Evolutionary conservation across 2,329 filamentous ascomycete species (phyloP).

Genomic region (Acrocalymma vagum): DNA sequence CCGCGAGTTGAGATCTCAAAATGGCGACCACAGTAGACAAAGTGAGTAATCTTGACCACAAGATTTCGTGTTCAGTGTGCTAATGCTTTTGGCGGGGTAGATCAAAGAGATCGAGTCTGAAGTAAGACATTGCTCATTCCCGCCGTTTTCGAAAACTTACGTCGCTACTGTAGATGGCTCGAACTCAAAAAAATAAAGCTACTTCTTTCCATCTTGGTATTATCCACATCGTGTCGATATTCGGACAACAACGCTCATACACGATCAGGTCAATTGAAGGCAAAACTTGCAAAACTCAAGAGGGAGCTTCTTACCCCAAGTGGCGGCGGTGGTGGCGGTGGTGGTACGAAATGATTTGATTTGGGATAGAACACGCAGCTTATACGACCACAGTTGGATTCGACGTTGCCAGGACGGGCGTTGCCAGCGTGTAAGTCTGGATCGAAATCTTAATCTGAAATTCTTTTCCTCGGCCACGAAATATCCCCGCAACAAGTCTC

Average conservation of each 20-base stretch:
- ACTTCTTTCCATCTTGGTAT: conserved; percentile 88
- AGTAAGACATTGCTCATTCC: conserved; percentile 62
- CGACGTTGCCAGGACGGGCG: conserved; percentile 96
- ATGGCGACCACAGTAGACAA: conserved; percentile 99
- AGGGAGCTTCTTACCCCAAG: conserved; percentile 89
- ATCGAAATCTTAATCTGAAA: too few species aligned
- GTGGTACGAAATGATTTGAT: too few species aligned
- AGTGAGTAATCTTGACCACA: conserved; percentile 60
- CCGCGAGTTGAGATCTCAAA: too few species aligned
- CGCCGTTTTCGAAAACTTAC: conserved; percentile 29
- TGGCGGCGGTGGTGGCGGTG: conserved; percentile 82
- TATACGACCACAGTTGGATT: too few species aligned
- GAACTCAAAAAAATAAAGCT: conserved; percentile 96
- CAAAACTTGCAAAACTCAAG: conserved; percentile 97
- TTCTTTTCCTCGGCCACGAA: too few species aligned
- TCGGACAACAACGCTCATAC: too few species aligned
- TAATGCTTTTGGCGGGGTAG: conserved; percentile 57
- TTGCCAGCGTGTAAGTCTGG: conserved; percentile 90
- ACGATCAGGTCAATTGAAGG: conserved; percentile 80
- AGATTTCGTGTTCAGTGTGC: conserved; percentile 38
- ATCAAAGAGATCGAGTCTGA: conserved; percentile 98
- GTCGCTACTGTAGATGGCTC: conserved; percentile 75
- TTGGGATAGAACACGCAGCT: too few species aligned
- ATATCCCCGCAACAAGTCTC: too few species aligned
- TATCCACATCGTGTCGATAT: conserved; percentile 12